phyloP scores from a whole-genome alignment of 2,329 filamentous ascomycete genomes.

The Fusarium sarcochroum region DNA sequence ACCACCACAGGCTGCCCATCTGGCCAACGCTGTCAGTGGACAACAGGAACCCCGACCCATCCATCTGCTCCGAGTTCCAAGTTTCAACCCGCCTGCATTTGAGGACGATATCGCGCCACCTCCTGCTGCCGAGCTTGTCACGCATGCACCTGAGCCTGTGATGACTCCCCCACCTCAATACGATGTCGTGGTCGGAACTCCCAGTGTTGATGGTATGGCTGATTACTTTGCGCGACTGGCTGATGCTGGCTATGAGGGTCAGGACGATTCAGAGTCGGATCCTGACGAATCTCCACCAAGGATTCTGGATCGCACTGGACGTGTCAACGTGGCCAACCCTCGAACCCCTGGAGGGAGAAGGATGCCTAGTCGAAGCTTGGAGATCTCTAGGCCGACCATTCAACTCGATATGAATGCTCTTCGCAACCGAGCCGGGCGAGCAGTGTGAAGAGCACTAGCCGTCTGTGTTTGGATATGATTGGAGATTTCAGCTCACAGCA shows the following conservation, averaged over 20 bases:
- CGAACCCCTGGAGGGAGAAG: slow-evolving; percentile 67
- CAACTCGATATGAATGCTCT: slow-evolving; percentile 48
- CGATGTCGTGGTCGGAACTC: slow-evolving; percentile 79
- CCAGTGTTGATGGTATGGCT: slow-evolving; percentile 77
- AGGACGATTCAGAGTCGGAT: slow-evolving; percentile 59
- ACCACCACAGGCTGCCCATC: slow-evolving; percentile 70
- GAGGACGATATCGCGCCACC: slow-evolving; percentile 74
- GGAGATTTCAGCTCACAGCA: slow-evolving; percentile 3
- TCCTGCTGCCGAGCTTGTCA: slow-evolving; percentile 49
- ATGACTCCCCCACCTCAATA: slow-evolving; percentile 90
- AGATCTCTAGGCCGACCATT: slow-evolving; percentile 61
- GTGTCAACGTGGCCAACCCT: slow-evolving; percentile 71
- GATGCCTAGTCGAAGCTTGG: slow-evolving; percentile 70
- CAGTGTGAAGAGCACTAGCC: slow-evolving; percentile 45
- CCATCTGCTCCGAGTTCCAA: slow-evolving; percentile 85
- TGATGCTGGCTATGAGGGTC: slow-evolving; percentile 70
- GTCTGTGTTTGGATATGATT: slow-evolving; percentile 39
- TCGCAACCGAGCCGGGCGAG: slow-evolving; percentile 44
- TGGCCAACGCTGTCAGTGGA: slow-evolving; percentile 50
- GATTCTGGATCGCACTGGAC: slow-evolving; percentile 65
- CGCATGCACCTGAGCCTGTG: slow-evolving; percentile 54
- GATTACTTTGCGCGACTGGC: slow-evolving; percentile 90
- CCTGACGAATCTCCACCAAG: slow-evolving; percentile 61
- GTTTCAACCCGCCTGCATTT: slow-evolving; percentile 90
- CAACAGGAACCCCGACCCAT: slow-evolving; percentile 75